A percentile compares a stretch with the other conserved stretches of the same genome.
Conservation (phyloP, 352 stramenopile species). For the Thalassiosira mediterranea region DNA sequence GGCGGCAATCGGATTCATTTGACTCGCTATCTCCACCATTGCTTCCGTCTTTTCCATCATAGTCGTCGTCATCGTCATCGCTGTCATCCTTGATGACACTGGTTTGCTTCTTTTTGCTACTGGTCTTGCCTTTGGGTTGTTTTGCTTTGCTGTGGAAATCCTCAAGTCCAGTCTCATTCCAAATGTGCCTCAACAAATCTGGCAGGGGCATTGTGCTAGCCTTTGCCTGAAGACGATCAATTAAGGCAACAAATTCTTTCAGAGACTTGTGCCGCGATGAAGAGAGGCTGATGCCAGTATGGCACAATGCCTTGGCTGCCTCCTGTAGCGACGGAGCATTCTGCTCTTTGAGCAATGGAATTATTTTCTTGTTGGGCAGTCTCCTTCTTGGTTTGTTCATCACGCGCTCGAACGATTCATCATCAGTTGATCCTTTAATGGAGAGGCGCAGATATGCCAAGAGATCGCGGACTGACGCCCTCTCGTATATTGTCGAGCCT, state of each 20-base stretch:
- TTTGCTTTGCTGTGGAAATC: conserved; percentile 17
- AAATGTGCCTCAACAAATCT: conserved; percentile 22
- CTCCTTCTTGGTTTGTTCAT: conserved; percentile 32
- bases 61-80: not conserved
- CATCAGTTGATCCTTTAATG: conserved; percentile 11
- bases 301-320: conserved; percentile 19
- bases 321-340: conserved; percentile 13
- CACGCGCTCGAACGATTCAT: conserved; percentile 27
- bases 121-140: conserved; percentile 12
- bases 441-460: conserved; percentile 38
- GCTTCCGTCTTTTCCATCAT: not conserved
- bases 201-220: conserved; percentile 15
- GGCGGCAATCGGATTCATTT: not conserved
- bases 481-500: conserved; percentile 16
- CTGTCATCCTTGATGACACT: too few species aligned
- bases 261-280: conserved; percentile 12
- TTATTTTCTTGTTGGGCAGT: conserved; percentile 18
- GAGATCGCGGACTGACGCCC: conserved; percentile 18
- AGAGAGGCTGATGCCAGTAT: conserved; percentile 19
- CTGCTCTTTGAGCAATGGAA: conserved; percentile 7
- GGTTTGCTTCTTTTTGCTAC: too few species aligned
- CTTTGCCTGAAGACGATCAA: not conserved
- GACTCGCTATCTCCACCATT: not conserved
- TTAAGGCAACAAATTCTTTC: conserved; percentile 21
- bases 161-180: conserved; percentile 22